Conservation (phyloP, 2,329 filamentous ascomycete genomes). For the Phymatotrichopsis omnivora region DNA sequence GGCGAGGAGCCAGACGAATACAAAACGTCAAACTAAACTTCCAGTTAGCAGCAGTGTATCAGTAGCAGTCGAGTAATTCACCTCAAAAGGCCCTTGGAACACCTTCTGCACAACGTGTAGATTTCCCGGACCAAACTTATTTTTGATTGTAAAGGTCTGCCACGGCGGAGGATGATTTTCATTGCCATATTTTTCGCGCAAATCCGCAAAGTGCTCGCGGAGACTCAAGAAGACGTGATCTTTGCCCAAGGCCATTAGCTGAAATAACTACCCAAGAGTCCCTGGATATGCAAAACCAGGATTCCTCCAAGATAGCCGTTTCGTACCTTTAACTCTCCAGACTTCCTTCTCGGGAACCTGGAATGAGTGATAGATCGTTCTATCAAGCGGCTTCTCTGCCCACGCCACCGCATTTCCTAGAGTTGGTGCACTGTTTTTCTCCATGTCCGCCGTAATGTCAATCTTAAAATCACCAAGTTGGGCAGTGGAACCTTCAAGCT, state of each 20-base stretch:
- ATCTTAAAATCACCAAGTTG: conserved; percentile 72
- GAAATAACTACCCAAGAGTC: conserved; percentile 1
- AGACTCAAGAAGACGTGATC: conserved; percentile 52
- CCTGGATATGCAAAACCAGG: not conserved
- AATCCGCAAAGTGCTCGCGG: conserved; percentile 53
- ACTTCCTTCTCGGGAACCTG: conserved; percentile 54
- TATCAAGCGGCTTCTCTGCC: conserved; percentile 59
- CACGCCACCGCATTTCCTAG: conserved; percentile 53
- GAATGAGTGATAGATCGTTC: conserved; percentile 65
- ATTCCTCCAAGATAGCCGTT: not conserved
- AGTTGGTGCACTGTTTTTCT: conserved; percentile 48
- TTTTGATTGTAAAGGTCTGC: conserved; percentile 69
- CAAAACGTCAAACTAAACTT: conserved; percentile 66
- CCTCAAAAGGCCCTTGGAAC: conserved; percentile 75
- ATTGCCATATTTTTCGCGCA: conserved; percentile 48
- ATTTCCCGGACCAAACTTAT: conserved; percentile 62
- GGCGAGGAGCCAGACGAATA: conserved; percentile 68
- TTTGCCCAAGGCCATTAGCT: too few species aligned
- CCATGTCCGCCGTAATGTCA: conserved; percentile 61
- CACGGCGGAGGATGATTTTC: conserved; percentile 69
- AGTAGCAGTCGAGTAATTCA: conserved; percentile 29
- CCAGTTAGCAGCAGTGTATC: too few species aligned
- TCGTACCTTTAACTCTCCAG: conserved; percentile 69
- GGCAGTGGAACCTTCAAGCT: conserved; percentile 57
- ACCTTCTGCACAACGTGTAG: conserved; percentile 83